Evolutionary conservation across 2,329 filamentous ascomycete species (phyloP), one percentile per base, ranked within the genome.

Genomic region (Blumeria hordei): DNA sequence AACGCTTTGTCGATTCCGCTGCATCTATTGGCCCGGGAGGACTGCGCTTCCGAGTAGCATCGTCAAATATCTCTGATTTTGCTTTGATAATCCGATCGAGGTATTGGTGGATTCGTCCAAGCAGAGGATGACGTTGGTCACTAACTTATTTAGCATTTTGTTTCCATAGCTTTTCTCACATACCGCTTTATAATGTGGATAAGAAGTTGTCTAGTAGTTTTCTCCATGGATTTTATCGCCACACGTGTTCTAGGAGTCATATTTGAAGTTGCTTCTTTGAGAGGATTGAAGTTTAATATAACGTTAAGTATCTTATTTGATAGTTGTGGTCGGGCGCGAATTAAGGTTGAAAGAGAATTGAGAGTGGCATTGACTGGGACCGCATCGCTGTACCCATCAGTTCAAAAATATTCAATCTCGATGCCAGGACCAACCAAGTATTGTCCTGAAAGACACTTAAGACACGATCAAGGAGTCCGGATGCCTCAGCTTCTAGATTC

Each of bases 171-270:
- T 54, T 41, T 51, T 32, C 36, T 21, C 39, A 58, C 72, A 60
- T 72, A 85, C 82, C 80, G 77, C 70, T 90, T 90, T 60, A 83
- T 73, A 54, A 94, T 72, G 67, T 95, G 88, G 54, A 88, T 76
- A 41, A 96, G 73, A 50, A 98, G 71, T 60, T 88, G 80, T 62
- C 88, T 78, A 3, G 85, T 85, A 28, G 92, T 98, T 65, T 94
- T 87, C 67, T 95, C 90, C 80, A 98, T 92, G 5, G 90, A 96
- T 68, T 82, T 87, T 58, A 94, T 76, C 62, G 90, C 78, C 57
- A 98, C 83, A 62, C 83, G 87, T 53, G 78, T 76, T 64, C 81
- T 86, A 2, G 86, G 76, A 0, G 84, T 90, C 71, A 93, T 77
- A 3, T 83, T 81, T 1, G 79, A 78, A 62, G 78, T 83, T 56